Percentiles rank a stretch among this genome's conserved stretches.
These are phyloP conservation scores for Ustilago crameri DNA, from an alignment of 1,284 basidiomycete species.

Conservation along the genomic window DNA sequence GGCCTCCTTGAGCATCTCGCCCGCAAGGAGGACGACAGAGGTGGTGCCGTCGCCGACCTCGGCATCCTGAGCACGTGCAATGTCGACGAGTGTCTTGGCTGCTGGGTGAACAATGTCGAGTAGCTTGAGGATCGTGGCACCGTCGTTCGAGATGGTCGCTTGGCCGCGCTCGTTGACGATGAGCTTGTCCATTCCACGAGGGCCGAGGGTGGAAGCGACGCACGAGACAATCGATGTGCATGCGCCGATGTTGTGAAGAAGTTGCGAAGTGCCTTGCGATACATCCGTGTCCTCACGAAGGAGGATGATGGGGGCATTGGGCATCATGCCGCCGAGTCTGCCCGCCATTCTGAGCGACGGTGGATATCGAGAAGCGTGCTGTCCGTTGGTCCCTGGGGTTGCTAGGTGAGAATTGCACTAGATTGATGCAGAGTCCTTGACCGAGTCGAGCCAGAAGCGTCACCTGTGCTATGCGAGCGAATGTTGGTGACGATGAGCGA, in stretches of 20 bases:
- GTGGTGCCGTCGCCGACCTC: conserved; percentile 99
- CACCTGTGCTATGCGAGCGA: no score
- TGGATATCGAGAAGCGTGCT: neutral
- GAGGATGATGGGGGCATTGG: conserved; percentile 63
- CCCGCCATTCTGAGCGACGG: conserved; percentile 35
- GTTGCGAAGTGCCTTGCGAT: conserved; percentile 91
- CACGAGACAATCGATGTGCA: conserved; percentile 64
- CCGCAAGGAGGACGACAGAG: conserved; percentile 90
- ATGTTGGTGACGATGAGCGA: no score
- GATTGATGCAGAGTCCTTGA: no score
- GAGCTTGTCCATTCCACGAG: conserved; percentile 98
- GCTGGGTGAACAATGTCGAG: conserved; percentile 98
- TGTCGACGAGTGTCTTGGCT: conserved; percentile 94
- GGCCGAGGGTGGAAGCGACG: conserved; percentile 89
- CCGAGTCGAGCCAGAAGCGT: no score
- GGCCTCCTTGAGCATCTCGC: conserved; percentile 93
- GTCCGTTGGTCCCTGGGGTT: no score
- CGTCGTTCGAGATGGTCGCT: conserved; percentile 96
- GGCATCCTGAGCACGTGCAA: conserved; percentile 96
- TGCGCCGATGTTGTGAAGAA: conserved; percentile 88
- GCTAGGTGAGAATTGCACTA: no score
- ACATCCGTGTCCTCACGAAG: conserved; percentile 85
- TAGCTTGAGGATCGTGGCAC: conserved; percentile 95
- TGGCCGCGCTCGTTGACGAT: conserved; percentile 78
- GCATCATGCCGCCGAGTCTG: conserved; percentile 57